These are phyloP conservation scores for Dactylonectria macrodidyma DNA, from an alignment of 2,329 filamentous ascomycete species.

Conservation along the genomic window DNA sequence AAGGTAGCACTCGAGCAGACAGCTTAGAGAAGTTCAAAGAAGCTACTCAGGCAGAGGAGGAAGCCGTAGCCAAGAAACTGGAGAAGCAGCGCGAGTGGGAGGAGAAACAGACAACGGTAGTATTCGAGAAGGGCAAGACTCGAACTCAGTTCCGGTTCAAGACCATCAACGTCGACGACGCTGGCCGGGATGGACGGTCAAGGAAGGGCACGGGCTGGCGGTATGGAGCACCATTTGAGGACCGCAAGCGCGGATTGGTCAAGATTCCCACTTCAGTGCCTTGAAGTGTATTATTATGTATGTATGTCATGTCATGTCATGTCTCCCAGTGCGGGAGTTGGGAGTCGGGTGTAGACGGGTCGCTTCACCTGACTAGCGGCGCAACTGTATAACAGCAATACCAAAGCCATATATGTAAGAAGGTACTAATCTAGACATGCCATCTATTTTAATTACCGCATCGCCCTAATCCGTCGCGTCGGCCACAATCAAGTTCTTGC, in stretches of 20 bases:
- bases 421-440: conserved; percentile 39
- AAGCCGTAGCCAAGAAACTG: conserved; percentile 54
- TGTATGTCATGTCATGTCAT: conserved; percentile 23
- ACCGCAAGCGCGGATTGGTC: conserved; percentile 74
- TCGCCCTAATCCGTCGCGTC: conserved; percentile 57
- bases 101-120: conserved; percentile 58
- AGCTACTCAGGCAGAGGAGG: conserved; percentile 61
- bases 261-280: conserved; percentile 78
- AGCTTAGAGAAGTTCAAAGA: conserved; percentile 59
- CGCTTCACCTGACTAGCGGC: conserved; percentile 30
- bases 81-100: conserved; percentile 53
- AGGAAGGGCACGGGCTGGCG: conserved; percentile 70
- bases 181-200: conserved; percentile 68
- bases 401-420: conserved; percentile 42
- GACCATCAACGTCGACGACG: conserved; percentile 70
- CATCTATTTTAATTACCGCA: conserved; percentile 46
- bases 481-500: conserved; percentile 63
- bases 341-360: conserved; percentile 17
- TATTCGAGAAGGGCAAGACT: conserved; percentile 57
- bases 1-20: conserved; percentile 55
- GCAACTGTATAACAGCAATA: conserved; percentile 48
- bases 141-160: conserved; percentile 76
- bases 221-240: conserved; percentile 75
- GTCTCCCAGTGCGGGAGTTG: conserved; percentile 17
- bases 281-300: conserved; percentile 51